Evolutionary conservation across 164 flowering plant species (phyloP).

Genomic region (Annona squamosa): DNA sequence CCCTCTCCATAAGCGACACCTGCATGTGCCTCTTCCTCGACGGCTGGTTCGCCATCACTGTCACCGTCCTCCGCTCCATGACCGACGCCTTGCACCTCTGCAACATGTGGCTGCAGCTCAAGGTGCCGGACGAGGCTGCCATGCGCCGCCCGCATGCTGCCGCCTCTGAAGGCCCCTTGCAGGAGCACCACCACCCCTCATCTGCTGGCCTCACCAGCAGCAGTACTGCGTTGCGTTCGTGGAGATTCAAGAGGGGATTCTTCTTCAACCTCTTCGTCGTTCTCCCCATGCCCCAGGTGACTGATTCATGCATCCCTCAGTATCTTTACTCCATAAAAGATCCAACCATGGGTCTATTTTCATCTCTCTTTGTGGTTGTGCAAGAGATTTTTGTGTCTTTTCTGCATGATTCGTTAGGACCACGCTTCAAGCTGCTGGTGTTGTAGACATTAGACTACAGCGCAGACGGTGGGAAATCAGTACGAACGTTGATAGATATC

Average conservation of each 20-base stretch:
- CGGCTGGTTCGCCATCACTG: constrained; percentile 90
- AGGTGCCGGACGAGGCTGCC: constrained; percentile 25
- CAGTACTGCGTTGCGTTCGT: constrained; percentile 30
- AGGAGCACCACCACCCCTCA: not conserved
- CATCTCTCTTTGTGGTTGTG: not conserved
- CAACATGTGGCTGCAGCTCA: constrained; percentile 85
- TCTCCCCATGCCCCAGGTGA: constrained; percentile 84
- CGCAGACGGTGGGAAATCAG: too few species aligned
- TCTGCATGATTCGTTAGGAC: not conserved
- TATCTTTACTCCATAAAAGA: not conserved
- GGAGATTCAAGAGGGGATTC: constrained; percentile 60
- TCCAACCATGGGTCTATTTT: too few species aligned
- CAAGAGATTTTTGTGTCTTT: not conserved
- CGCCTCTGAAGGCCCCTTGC: constrained; percentile 8
- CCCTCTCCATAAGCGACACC: constrained; percentile 67
- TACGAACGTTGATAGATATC: too few species aligned
- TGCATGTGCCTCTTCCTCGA: constrained; percentile 84
- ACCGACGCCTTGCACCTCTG: constrained; percentile 71
- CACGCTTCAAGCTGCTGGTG: not conserved
- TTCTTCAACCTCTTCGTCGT: constrained; percentile 80
- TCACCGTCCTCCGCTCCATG: constrained; percentile 84
- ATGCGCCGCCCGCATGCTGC: constrained; percentile 9
- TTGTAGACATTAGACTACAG: too few species aligned
- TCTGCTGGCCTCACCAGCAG: constrained; percentile 6
- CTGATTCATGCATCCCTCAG: not conserved